phyloP scores from a whole-genome alignment of 129 eudicot genomes.

The Centrapalus pauciflorus region DNA sequence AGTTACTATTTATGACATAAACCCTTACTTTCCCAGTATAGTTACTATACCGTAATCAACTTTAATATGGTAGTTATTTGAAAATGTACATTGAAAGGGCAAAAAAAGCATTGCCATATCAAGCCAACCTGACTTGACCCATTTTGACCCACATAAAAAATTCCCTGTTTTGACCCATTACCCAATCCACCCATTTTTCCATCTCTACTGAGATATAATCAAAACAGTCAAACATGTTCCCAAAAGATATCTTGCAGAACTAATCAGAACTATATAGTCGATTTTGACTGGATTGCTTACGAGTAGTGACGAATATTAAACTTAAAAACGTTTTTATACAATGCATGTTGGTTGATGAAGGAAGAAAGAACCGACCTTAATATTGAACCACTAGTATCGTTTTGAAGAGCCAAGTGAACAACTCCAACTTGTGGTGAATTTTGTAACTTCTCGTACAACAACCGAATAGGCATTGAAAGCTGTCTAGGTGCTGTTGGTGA shows the following conservation, averaged over 20 bases:
- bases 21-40: too few relatives aligned
- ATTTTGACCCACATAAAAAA: too few relatives aligned
- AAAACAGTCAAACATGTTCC: not conserved
- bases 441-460: slow-evolving; percentile 61
- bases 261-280: too few relatives aligned
- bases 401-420: slow-evolving; percentile 78
- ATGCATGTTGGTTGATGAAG: not conserved
- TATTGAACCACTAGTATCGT: slow-evolving; percentile 70
- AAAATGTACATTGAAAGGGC: too few relatives aligned
- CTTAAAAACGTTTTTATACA: too few relatives aligned
- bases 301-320: not conserved
- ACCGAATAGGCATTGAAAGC: slow-evolving; percentile 51
- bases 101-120: too few relatives aligned
- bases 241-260: not conserved
- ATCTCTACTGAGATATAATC: too few relatives aligned
- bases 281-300: not conserved
- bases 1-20: too few relatives aligned
- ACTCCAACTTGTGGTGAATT: slow-evolving; percentile 80
- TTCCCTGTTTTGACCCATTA: not conserved
- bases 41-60: too few relatives aligned
- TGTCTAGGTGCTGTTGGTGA: slow-evolving; percentile 64
- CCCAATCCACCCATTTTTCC: too few relatives aligned
- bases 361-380: slow-evolving; percentile 44
- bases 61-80: too few relatives aligned
- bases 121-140: too few relatives aligned